Evolutionary conservation across 2,329 filamentous ascomycete genomes (phyloP).

Genomic region (Didymella pinodella): DNA sequence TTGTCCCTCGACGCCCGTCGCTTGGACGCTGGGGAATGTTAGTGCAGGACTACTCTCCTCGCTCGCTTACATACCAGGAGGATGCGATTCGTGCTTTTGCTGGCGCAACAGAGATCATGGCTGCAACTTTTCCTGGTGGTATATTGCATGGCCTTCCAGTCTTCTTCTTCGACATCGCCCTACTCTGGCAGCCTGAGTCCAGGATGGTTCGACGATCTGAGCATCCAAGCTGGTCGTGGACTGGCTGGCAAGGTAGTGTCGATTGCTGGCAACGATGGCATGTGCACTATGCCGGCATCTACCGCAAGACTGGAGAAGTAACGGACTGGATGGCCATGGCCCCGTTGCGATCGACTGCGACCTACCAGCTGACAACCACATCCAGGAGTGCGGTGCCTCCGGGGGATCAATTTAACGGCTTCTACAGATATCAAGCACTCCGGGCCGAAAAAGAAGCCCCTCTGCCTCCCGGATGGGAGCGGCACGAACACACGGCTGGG

Average conservation of each 20-base stretch:
- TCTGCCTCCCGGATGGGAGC: too few relatives aligned
- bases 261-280: background rate
- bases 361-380: too few relatives aligned
- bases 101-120: background rate
- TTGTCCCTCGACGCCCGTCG: background rate
- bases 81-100: slow-evolving; percentile 1
- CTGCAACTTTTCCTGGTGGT: background rate
- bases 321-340: background rate
- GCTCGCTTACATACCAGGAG: background rate
- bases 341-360: background rate
- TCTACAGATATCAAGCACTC: too few relatives aligned
- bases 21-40: slow-evolving; percentile 1
- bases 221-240: slow-evolving; percentile 10
- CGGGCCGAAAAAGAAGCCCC: too few relatives aligned
- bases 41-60: slow-evolving; percentile 1
- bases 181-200: slow-evolving; percentile 1
- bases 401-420: too few relatives aligned
- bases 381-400: too few relatives aligned
- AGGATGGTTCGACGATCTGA: background rate
- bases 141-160: background rate
- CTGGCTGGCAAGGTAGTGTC: background rate
- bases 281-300: background rate
- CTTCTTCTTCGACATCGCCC: slow-evolving; percentile 3
- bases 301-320: background rate
- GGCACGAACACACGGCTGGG: too few relatives aligned